A percentile compares a stretch with the other conserved stretches of the same genome.
These are phyloP conservation scores for Tylopilus rubrobrunneus DNA, from an alignment of 768 basidiomycete species.

Conservation along the genomic window DNA sequence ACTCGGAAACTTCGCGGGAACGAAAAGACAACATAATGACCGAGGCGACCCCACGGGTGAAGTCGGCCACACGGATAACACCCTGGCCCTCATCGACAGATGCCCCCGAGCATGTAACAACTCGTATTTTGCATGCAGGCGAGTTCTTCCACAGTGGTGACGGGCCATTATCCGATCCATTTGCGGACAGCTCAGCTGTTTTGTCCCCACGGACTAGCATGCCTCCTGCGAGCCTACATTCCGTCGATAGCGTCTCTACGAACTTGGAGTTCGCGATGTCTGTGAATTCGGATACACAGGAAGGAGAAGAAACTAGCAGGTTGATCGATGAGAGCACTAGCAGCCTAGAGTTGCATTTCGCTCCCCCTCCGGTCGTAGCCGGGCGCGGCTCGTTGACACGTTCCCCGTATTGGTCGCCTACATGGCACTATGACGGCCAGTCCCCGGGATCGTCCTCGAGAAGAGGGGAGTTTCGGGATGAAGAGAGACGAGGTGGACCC, in stretches of 20 bases:
- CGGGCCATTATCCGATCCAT: constrained; percentile 14
- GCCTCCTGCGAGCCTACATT: background rate
- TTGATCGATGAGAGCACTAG: constrained; percentile 8
- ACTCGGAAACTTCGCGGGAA: background rate
- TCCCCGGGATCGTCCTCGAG: background rate
- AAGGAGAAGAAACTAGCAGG: background rate
- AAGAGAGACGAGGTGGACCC: background rate
- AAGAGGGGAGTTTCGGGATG: background rate
- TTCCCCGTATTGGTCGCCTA: constrained; percentile 7
- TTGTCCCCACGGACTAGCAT: constrained; percentile 13
- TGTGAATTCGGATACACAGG: background rate
- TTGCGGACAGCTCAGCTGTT: constrained; percentile 8
- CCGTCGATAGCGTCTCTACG: constrained; percentile 11
- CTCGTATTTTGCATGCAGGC: background rate
- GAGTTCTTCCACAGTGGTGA: constrained; percentile 11
- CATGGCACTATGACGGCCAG: constrained; percentile 17
- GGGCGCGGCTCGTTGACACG: background rate
- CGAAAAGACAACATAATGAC: background rate
- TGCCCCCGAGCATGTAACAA: background rate
- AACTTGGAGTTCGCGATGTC: background rate
- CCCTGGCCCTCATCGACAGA: background rate
- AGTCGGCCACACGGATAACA: background rate
- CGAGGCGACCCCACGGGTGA: background rate
- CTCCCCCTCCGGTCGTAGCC: constrained; percentile 2
- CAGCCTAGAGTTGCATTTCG: constrained; percentile 20